A percentile compares a stretch with the other conserved stretches of the same genome.
These are phyloP conservation scores for Salix caprea DNA, from an alignment of 345 rosid genomes.

Conservation along the genomic window DNA sequence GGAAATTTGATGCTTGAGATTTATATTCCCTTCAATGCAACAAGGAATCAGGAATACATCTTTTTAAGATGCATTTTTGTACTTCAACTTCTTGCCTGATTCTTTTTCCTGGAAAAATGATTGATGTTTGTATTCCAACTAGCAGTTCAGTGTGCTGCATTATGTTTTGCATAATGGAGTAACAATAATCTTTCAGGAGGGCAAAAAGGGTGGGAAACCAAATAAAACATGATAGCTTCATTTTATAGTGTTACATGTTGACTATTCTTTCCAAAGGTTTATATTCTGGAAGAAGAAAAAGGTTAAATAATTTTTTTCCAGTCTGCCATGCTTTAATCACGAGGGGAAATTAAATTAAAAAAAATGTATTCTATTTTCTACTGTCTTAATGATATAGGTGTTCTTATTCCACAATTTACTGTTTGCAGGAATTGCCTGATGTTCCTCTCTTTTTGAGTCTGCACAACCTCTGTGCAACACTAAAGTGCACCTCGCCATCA, in stretches of 20 bases:
- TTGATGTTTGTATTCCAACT: not conserved
- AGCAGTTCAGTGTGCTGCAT: not conserved
- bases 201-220: not conserved
- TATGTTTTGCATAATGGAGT: not conserved
- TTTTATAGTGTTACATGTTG: not conserved
- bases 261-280: not conserved
- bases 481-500: conserved; percentile 93
- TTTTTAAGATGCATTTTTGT: not conserved
- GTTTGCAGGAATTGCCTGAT: conserved; percentile 81
- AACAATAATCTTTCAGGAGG: not conserved
- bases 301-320: not conserved
- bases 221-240: not conserved
- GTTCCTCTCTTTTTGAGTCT: conserved; percentile 88
- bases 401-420: not conserved
- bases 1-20: not conserved
- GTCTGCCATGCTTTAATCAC: not conserved
- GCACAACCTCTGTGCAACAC: conserved; percentile 90
- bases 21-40: not conserved
- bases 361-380: not conserved
- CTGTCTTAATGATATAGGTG: not conserved
- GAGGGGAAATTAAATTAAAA: not conserved
- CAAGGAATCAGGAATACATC: not conserved
- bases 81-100: not conserved
- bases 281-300: not conserved
- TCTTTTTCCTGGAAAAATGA: not conserved